Conservation (phyloP, 2,329 filamentous ascomycete species). For the Aspergillus quadricinctus region DNA sequence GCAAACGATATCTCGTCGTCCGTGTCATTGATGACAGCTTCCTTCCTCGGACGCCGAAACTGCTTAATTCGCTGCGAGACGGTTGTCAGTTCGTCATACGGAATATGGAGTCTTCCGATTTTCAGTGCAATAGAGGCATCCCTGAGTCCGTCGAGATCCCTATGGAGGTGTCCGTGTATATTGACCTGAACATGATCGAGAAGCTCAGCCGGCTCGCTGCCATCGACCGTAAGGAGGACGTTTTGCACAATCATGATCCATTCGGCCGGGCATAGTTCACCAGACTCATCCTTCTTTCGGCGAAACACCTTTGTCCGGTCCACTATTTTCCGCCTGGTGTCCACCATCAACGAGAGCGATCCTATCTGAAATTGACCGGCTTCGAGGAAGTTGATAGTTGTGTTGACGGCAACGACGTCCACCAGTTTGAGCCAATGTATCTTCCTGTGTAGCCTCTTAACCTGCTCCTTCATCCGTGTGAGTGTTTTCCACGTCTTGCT, state of each 20-base stretch:
- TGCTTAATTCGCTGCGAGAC: slow-evolving; percentile 30
- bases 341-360: slow-evolving; percentile 77
- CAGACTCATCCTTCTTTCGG: slow-evolving; percentile 62
- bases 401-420: slow-evolving; percentile 80
- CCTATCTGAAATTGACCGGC: slow-evolving; percentile 83
- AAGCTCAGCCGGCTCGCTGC: slow-evolving; percentile 78
- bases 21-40: slow-evolving; percentile 38
- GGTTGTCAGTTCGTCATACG: slow-evolving; percentile 75
- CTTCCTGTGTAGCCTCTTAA: slow-evolving; percentile 80
- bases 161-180: slow-evolving; percentile 84
- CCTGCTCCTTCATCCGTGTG: slow-evolving; percentile 72
- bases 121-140: slow-evolving; percentile 90
- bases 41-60: slow-evolving; percentile 32
- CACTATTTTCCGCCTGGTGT: slow-evolving; percentile 86
- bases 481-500: slow-evolving; percentile 78
- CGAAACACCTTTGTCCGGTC: slow-evolving; percentile 86
- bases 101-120: slow-evolving; percentile 82
- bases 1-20: slow-evolving; percentile 61
- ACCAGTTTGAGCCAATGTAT: slow-evolving; percentile 87
- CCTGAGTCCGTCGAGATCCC: slow-evolving; percentile 76
- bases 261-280: slow-evolving; percentile 73
- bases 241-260: slow-evolving; percentile 88
- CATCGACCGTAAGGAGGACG: slow-evolving; percentile 81
- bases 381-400: slow-evolving; percentile 69
- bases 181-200: slow-evolving; percentile 85